Evolutionary conservation across 805 yeast species (phyloP).

Genomic region (Hanseniaspora guilliermondii): DNA sequence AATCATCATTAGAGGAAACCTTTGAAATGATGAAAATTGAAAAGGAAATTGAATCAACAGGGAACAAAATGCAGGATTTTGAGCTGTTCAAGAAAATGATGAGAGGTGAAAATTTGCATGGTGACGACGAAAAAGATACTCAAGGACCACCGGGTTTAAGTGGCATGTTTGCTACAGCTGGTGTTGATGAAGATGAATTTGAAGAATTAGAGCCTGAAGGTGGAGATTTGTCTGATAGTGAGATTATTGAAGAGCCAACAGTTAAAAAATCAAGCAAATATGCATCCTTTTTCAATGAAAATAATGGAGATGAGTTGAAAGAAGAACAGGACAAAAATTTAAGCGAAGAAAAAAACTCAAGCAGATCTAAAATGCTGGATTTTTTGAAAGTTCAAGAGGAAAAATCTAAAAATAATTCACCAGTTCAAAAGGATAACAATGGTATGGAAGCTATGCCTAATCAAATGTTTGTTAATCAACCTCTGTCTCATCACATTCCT

Average conservation of each 20-base stretch:
- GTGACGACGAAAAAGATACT: neutral
- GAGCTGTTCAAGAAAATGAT: conserved; percentile 32
- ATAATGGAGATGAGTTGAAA: neutral
- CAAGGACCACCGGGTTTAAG: neutral
- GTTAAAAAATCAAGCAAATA: conserved; percentile 4
- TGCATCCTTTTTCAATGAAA: conserved; percentile 7
- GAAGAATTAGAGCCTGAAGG: conserved; percentile 5
- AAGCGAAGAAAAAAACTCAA: neutral
- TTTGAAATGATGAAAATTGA: conserved; percentile 27
- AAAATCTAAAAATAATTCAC: neutral
- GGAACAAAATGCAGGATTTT: conserved; percentile 31
- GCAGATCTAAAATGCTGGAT: conserved; percentile 5
- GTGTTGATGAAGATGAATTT: neutral
- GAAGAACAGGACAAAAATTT: neutral
- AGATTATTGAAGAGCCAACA: neutral
- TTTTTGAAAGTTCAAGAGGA: conserved; percentile 5
- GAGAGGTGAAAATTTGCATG: conserved; percentile 27
- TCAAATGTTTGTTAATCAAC: neutral
- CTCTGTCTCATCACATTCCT: neutral
- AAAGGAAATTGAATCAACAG: conserved; percentile 25
- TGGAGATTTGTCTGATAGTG: neutral
- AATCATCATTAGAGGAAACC: conserved; percentile 20
- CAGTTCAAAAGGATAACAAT: neutral
- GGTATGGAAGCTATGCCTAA: neutral
- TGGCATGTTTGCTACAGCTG: conserved; percentile 4